Evolutionary conservation across 2,329 filamentous ascomycete genomes (phyloP).

Genomic region (Neofusicoccum laricinum): DNA sequence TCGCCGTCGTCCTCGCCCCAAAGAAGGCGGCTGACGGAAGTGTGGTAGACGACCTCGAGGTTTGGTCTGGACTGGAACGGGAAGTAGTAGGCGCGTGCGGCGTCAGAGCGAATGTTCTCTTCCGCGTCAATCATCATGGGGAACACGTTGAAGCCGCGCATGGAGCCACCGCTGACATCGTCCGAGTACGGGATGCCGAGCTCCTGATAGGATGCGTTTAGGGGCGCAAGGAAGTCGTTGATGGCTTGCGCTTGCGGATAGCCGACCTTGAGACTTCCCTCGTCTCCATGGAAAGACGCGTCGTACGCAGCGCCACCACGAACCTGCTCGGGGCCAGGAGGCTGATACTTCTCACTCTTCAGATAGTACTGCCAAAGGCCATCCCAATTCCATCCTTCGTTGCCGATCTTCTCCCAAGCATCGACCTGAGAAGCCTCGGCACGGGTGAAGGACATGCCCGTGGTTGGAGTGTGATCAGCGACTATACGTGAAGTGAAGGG

Average conservation of each 20-base stretch:
- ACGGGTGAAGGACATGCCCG: conserved; percentile 33
- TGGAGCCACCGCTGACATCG: conserved; percentile 25
- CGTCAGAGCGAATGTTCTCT: conserved; percentile 42
- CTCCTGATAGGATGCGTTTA: conserved; percentile 25
- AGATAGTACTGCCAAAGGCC: conserved; percentile 33
- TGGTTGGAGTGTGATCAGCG: not conserved
- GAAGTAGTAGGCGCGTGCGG: conserved; percentile 49
- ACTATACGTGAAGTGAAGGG: not conserved
- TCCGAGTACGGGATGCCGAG: conserved; percentile 24
- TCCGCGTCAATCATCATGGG: conserved; percentile 41
- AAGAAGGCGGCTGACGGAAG: not conserved
- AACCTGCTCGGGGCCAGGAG: conserved; percentile 23
- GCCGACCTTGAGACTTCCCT: conserved; percentile 22
- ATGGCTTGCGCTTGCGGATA: conserved; percentile 15
- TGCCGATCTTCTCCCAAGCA: conserved; percentile 40
- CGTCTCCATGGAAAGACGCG: conserved; percentile 22
- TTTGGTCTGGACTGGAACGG: conserved; percentile 39
- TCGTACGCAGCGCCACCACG: conserved; percentile 26
- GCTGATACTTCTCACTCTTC: conserved; percentile 36
- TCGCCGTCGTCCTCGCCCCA: no score
- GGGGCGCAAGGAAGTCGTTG: not conserved
- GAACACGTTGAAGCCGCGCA: conserved; percentile 37
- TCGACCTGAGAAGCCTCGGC: conserved; percentile 35
- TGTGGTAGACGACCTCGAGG: conserved; percentile 41
- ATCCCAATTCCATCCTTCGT: conserved; percentile 37